Evolutionary conservation across 2,329 filamentous ascomycete genomes (phyloP), one percentile per base, ranked within the genome.

Genomic region (Penicillium sp.): DNA sequence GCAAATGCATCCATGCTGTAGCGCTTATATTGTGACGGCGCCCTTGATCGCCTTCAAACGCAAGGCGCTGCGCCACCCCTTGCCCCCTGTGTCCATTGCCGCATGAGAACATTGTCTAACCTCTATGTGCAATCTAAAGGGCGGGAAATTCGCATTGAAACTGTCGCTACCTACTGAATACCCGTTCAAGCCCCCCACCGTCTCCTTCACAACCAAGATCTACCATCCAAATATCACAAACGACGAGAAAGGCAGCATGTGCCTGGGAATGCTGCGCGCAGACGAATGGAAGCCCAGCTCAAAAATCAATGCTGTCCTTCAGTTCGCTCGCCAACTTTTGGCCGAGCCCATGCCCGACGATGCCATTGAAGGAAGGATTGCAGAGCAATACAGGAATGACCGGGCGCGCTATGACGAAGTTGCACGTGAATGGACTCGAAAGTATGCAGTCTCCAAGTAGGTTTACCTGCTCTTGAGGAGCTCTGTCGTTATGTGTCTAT

Each of bases 151-250:
- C 81, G 83, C 83, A 61, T 76, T 96, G 56, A 75, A 85, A 57
- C 79, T 96, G 62, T 80, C 74, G 38, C 84, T 96, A 10, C 90
- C 91, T 13, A 75, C 79, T 63, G 87, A 90, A 66, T 96, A 95
- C 78, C 91, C 91, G 33, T 96, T 95, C 85, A 94, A 94, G 75
- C 85, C 90, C 21, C 91, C 91, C 15, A 78, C 81, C 54, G 81
- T 95, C 63, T 85, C 81, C 68, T 95, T 96, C 81, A 77, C 79
- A 60, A 96, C 91, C 47, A 93, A 92, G 75, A 89, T 96, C 79
- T 96, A 95, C 82, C 92, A 96, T 77, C 91, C 92, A 42, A 96
- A 96, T 76, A 84, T 96, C 54, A 90, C 87, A 68, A 94, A 95
- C 80, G 91, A 95, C 73, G 82, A 83, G 68, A 83, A 85, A 61